Evolutionary conservation across 148 eudicot genomes (phyloP).

Genomic region (Cornus florida): DNA sequence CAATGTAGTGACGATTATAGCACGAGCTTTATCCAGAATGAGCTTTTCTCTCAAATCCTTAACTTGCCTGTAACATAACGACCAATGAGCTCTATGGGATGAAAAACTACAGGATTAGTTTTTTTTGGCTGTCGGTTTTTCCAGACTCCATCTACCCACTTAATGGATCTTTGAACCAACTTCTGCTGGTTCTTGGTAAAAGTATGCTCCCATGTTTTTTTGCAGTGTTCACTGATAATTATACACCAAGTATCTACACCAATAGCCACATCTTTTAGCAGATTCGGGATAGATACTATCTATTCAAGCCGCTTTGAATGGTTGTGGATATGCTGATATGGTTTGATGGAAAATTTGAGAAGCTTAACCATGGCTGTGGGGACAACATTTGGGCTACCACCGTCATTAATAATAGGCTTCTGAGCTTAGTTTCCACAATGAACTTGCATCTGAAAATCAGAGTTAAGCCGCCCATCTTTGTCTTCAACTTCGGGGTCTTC

Average conservation of each 20-base stretch:
- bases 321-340: no score
- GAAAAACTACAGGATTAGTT: slow-evolving; percentile 65
- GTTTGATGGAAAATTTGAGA: no score
- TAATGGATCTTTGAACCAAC: slow-evolving; percentile 61
- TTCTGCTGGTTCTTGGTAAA: slow-evolving; percentile 75
- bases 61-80: slow-evolving; percentile 65
- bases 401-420: no score
- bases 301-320: no score
- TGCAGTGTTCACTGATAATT: slow-evolving; percentile 92
- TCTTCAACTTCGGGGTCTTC: no score
- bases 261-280: slow-evolving; percentile 69
- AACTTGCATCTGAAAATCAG: no score
- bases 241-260: slow-evolving; percentile 94
- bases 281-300: slow-evolving; percentile 45
- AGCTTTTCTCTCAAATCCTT: slow-evolving; percentile 72
- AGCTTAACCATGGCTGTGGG: no score
- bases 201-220: slow-evolving; percentile 84
- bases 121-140: slow-evolving; percentile 60
- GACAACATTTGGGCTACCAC: no score
- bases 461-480: no score
- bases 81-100: slow-evolving; percentile 75
- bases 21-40: slow-evolving; percentile 58
- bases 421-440: no score
- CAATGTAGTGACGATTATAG: slow-evolving; percentile 67
- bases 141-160: slow-evolving; percentile 92